Percentiles rank a stretch among this genome's conserved stretches.
phyloP scores from a whole-genome alignment of 768 basidiomycete species.

The Phylloporus rhodoxanthus region DNA sequence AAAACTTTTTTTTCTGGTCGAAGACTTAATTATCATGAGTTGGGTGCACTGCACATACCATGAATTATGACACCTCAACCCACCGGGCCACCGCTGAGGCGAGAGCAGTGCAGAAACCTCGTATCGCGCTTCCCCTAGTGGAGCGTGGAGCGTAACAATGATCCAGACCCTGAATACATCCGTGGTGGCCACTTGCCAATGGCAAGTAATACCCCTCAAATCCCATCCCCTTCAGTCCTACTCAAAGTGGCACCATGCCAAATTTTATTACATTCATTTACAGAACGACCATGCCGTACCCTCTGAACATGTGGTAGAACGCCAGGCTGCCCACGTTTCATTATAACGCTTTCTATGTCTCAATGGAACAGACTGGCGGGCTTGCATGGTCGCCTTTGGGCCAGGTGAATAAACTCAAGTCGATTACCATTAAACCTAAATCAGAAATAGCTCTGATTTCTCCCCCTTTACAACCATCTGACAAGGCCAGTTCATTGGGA shows the following conservation, averaged over 20 bases:
- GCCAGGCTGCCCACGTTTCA: no score
- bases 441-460: not conserved
- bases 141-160: not conserved
- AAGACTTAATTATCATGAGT: no score
- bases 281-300: no score
- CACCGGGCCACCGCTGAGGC: no score
- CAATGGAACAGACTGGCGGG: no score
- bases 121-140: not conserved
- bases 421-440: not conserved
- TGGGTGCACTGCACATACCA: not conserved
- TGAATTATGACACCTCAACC: not conserved
- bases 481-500: not conserved
- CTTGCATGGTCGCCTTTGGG: no score
- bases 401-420: not conserved
- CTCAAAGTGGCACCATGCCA: no score
- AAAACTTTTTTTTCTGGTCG: not conserved
- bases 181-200: not conserved
- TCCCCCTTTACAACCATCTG: not conserved
- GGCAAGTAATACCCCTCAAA: no score
- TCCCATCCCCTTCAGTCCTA: no score
- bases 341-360: no score
- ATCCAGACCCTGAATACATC: not conserved
- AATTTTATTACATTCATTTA: no score
- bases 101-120: not conserved
- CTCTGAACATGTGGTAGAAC: no score